Evolutionary conservation across 1,139 yeast genomes (phyloP).

Genomic region (Pneumocystis murina): DNA sequence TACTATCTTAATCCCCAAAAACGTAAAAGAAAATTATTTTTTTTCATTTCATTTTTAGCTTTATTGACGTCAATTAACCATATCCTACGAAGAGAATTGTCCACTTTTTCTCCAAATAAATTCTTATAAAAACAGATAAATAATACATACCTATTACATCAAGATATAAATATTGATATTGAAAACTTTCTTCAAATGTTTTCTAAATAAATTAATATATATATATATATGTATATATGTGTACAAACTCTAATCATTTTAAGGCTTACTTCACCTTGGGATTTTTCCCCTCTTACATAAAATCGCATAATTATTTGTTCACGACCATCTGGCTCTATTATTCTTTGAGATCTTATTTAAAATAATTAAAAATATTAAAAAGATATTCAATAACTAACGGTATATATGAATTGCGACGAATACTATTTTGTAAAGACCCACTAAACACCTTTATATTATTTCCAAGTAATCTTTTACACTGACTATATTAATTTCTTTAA

Average conservation of each 20-base stretch:
- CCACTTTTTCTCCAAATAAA: not conserved
- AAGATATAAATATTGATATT: not conserved
- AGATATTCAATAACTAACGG: not conserved
- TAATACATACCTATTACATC: not conserved
- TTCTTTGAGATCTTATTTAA: constrained; percentile 2
- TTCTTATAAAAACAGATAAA: not conserved
- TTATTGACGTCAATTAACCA: not conserved
- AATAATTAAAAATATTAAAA: not conserved
- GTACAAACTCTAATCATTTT: constrained; percentile 39
- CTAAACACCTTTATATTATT: not conserved
- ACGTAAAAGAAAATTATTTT: not conserved
- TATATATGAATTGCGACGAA: not conserved
- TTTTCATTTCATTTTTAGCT: not conserved
- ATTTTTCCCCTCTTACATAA: constrained; percentile 47
- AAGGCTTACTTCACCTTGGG: constrained; percentile 48
- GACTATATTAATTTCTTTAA: not conserved
- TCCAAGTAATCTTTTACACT: not conserved
- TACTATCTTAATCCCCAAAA: not conserved
- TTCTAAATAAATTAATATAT: not conserved
- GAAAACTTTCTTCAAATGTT: not conserved
- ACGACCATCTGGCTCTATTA: constrained; percentile 44
- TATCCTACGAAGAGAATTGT: not conserved
- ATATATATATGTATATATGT: not conserved
- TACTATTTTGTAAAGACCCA: not conserved
- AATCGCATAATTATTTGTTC: constrained; percentile 61